phyloP scores from a whole-genome alignment of 2,329 filamentous ascomycete species.

The Microdochium paspali region DNA sequence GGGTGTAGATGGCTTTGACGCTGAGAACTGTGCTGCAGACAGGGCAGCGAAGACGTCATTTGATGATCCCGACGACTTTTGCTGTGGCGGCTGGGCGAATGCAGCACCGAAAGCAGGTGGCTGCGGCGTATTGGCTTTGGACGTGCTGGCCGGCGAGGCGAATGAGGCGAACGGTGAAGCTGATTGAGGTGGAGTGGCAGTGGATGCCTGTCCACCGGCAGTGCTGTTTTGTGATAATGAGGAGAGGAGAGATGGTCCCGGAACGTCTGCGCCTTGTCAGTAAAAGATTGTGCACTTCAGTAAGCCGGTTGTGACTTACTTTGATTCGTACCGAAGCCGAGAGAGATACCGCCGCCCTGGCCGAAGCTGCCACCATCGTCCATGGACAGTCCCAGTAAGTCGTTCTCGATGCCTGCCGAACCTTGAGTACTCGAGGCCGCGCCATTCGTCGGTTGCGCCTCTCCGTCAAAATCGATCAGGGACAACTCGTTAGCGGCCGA shows the following conservation, averaged over 20 bases:
- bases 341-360: constrained; percentile 70
- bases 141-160: neutral
- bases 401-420: constrained; percentile 64
- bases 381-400: constrained; percentile 81
- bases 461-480: constrained; percentile 80
- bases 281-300: neutral
- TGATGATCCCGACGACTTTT: constrained; percentile 41
- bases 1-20: constrained; percentile 25
- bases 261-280: constrained; percentile 41
- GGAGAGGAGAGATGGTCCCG: constrained; percentile 36
- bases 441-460: constrained; percentile 44
- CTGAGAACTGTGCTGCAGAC: constrained; percentile 23
- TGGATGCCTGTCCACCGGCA: constrained; percentile 9
- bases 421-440: constrained; percentile 28
- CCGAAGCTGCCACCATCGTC: constrained; percentile 53
- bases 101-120: constrained; percentile 31
- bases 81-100: constrained; percentile 41
- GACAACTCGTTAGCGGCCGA: constrained; percentile 68
- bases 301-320: too few species aligned
- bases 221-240: constrained; percentile 25
- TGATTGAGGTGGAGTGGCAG: neutral
- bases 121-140: neutral
- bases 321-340: constrained; percentile 65
- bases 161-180: neutral
- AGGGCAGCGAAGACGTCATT: constrained; percentile 46